phyloP scores from a whole-genome alignment of 148 eudicot genomes.

The Silene latifolia region DNA sequence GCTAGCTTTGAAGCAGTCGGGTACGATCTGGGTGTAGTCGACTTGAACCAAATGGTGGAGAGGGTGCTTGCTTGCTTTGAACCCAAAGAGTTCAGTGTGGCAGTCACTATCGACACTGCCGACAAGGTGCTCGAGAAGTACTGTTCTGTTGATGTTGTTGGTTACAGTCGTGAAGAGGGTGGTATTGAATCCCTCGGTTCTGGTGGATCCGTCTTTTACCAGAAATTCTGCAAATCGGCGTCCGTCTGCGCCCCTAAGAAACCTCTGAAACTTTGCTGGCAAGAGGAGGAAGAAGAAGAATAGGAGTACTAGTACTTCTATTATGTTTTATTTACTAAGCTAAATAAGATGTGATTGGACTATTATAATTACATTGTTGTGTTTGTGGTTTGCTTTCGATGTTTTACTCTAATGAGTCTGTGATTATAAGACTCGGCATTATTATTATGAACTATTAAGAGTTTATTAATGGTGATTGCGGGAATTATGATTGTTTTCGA shows the following conservation, averaged over 20 bases:
- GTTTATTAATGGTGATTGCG: neutral
- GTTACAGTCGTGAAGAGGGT: conserved; percentile 47
- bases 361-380: neutral
- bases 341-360: neutral
- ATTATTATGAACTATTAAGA: neutral
- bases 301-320: conserved; percentile 34
- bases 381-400: neutral
- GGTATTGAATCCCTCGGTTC: conserved; percentile 47
- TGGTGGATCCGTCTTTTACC: conserved; percentile 61
- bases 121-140: conserved; percentile 31
- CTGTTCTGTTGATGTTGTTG: conserved; percentile 34
- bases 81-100: conserved; percentile 66
- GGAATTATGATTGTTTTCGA: neutral
- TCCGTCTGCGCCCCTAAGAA: conserved; percentile 36
- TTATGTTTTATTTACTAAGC: neutral
- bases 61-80: conserved; percentile 70
- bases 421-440: neutral
- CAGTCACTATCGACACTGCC: conserved; percentile 54
- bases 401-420: neutral
- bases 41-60: conserved; percentile 42
- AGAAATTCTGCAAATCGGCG: conserved; percentile 51
- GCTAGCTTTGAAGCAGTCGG: conserved; percentile 88
- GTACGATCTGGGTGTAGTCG: conserved; percentile 41
- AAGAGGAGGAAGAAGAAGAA: conserved; percentile 60
- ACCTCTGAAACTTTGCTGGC: conserved; percentile 53